Conservation (phyloP, 805 yeast genomes). For the Nakazawaea populi region DNA sequence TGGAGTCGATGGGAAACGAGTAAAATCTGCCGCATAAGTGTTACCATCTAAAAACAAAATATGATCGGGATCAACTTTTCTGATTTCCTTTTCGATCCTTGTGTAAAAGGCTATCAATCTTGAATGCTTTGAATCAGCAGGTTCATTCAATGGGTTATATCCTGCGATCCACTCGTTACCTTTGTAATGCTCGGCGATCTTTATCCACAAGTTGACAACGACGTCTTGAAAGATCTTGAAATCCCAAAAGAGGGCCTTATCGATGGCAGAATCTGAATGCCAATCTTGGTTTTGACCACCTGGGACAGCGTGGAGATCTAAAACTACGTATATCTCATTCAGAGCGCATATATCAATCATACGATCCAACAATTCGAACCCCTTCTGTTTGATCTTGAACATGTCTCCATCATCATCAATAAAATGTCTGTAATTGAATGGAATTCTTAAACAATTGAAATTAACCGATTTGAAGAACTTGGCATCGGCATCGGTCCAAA, state of each 20-base stretch:
- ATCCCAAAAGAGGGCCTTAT: slow-evolving; percentile 44
- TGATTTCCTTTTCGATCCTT: slow-evolving; percentile 31
- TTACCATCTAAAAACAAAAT: slow-evolving; percentile 44
- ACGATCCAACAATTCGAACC: slow-evolving; percentile 38
- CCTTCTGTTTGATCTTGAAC: slow-evolving; percentile 34
- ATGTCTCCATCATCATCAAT: slow-evolving; percentile 40
- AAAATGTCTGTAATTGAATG: slow-evolving; percentile 48
- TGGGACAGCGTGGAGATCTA: slow-evolving; percentile 44
- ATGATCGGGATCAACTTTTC: slow-evolving; percentile 42
- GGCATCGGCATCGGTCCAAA: slow-evolving; percentile 48
- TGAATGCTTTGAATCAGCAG: slow-evolving; percentile 37
- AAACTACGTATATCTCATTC: slow-evolving; percentile 40
- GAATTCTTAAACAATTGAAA: slow-evolving; percentile 42
- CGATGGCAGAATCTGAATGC: slow-evolving; percentile 44
- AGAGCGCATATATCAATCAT: slow-evolving; percentile 37
- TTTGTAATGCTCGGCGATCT: slow-evolving; percentile 38
- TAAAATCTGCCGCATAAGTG: slow-evolving; percentile 45
- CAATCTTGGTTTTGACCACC: slow-evolving; percentile 54
- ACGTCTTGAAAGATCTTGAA: slow-evolving; percentile 43
- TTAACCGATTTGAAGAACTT: slow-evolving; percentile 34
- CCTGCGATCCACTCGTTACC: slow-evolving; percentile 47
- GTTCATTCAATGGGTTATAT: slow-evolving; percentile 50
- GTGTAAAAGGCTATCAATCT: slow-evolving; percentile 34
- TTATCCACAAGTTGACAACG: slow-evolving; percentile 37
- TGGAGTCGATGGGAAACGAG: slow-evolving; percentile 34